phyloP scores from a whole-genome alignment of 192 early-diverging fungal species.

The Podila epigama region DNA sequence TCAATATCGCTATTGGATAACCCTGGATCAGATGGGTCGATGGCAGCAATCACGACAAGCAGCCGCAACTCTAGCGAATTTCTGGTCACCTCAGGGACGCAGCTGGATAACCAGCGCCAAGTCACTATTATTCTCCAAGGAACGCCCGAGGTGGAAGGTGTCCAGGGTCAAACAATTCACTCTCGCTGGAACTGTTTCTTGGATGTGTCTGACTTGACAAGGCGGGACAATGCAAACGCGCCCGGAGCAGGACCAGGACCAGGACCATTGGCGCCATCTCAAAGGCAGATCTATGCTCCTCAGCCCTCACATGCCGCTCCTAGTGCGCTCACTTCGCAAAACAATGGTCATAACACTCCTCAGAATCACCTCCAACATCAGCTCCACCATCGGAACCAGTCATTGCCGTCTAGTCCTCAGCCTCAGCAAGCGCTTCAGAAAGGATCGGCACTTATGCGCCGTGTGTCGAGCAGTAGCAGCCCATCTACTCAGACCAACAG shows the following conservation, averaged over 20 bases:
- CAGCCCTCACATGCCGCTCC: constrained; percentile 37
- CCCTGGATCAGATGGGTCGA: too few species aligned
- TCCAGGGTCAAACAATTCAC: constrained; percentile 53
- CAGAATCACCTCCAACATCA: constrained; percentile 21
- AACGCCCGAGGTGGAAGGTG: constrained; percentile 56
- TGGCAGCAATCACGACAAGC: too few species aligned
- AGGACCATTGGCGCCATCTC: background rate
- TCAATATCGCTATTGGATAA: constrained; percentile 63
- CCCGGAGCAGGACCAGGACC: constrained; percentile 2
- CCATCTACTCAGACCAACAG: constrained; percentile 6
- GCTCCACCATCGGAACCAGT: constrained; percentile 34
- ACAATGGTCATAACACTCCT: constrained; percentile 16
- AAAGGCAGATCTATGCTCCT: constrained; percentile 36
- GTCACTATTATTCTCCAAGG: constrained; percentile 63
- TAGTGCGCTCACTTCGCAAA: constrained; percentile 13
- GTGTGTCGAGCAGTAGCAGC: constrained; percentile 23
- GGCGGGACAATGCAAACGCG: constrained; percentile 11
- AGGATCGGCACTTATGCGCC: constrained; percentile 14
- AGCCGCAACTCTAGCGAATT: constrained; percentile 32
- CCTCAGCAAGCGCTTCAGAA: constrained; percentile 29
- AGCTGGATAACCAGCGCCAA: constrained; percentile 49
- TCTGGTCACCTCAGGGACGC: background rate
- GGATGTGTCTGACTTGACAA: constrained; percentile 58
- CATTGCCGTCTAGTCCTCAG: constrained; percentile 36
- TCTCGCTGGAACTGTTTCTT: constrained; percentile 68